Base-by-base conservation (phyloP, 1,284 basidiomycete genomes). In the Xerocomus amazonicus region DNA sequence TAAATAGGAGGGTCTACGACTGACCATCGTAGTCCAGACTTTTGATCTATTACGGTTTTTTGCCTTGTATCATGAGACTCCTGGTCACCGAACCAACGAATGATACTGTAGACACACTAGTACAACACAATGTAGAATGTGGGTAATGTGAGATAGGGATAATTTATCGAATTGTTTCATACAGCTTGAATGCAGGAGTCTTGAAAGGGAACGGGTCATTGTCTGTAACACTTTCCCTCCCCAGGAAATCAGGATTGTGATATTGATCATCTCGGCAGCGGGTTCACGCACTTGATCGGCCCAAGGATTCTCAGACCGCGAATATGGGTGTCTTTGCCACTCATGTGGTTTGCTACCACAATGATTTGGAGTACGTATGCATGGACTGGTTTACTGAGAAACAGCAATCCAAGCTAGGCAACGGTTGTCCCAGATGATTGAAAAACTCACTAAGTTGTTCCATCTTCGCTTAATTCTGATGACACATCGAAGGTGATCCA, bases 321-420 rank as follows among this genome's bases (percentile, higher is more conserved):
- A 13, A 99, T 89, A 70, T 99, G 97, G 9, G 97, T 99, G 70
- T 99, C 97, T 68, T 99, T 99, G 4, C 97, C 97, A 59, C 96
- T 97, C 79, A 97, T 87, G 64, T 99, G 94, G 65, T 99, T 99
- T 17, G 90, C 86, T 17, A 94, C 76, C 47, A 99, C 83, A 52
- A 95, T 86, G 29, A 99, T 78, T 62, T 98, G 94, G 5, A 99
- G 70, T 10, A 97, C 81, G 66, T 96, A 95, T 2, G 91, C 90
- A 56, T 89, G 83, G 10, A 98, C 80, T 0, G 92, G 86, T 63
- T 88, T 89, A 51, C 93, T 96, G 59, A 12, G 14, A 16, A 23
- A 46, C 14, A 38, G 4, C 8, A 35, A 48, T 29, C 32, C 35
- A 10, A 36, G 56, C 48, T 43, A 35, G 54, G 37, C 7, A 29